These are phyloP conservation scores for Ustilago vetiveriae DNA, from an alignment of 1,284 basidiomycete genomes.

Conservation along the genomic window DNA sequence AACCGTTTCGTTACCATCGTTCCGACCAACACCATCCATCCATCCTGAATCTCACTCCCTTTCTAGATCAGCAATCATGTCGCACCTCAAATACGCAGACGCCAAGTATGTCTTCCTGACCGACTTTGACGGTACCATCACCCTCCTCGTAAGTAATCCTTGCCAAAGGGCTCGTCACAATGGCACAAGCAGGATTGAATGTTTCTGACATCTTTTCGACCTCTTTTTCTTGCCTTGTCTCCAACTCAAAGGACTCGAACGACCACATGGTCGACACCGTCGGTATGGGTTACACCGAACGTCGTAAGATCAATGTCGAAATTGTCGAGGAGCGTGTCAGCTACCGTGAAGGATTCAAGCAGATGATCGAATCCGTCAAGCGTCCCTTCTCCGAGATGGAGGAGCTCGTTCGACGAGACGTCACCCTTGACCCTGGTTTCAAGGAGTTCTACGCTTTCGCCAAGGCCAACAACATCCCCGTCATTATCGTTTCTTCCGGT, in stretches of 20 bases:
- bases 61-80: constrained; percentile 22
- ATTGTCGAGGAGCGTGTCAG: constrained; percentile 62
- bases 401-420: constrained; percentile 62
- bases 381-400: constrained; percentile 64
- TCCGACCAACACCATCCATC: constrained; percentile 7
- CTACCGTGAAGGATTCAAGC: constrained; percentile 65
- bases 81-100: constrained; percentile 62
- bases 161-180: neutral
- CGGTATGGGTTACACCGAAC: constrained; percentile 66
- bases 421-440: constrained; percentile 66
- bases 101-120: constrained; percentile 65
- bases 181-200: too few species aligned
- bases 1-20: neutral
- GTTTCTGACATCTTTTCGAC: constrained; percentile 5
- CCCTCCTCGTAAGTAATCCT: constrained; percentile 46
- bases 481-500: constrained; percentile 65
- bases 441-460: constrained; percentile 66
- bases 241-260: constrained; percentile 54
- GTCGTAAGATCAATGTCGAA: constrained; percentile 66
- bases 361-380: constrained; percentile 64
- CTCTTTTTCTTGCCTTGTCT: too few species aligned
- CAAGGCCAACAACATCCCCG: constrained; percentile 64
- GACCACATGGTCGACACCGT: constrained; percentile 67
- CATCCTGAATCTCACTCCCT: neutral
- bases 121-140: constrained; percentile 65